Evolutionary conservation across 306 rosid genomes (phyloP).

Genomic region (Cercis canadensis): DNA sequence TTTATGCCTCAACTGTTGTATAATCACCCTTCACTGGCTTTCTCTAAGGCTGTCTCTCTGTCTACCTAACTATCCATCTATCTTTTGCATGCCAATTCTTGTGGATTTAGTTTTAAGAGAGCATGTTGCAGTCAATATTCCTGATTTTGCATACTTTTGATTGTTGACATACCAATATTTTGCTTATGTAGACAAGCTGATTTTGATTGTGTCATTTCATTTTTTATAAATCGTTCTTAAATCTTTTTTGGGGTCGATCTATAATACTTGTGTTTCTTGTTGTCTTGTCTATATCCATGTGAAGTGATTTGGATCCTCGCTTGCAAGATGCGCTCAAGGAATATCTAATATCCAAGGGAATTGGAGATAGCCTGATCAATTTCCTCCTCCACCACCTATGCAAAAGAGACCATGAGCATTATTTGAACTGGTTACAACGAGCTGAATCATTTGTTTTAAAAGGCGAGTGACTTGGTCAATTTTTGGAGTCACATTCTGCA

Average conservation of each 20-base stretch:
- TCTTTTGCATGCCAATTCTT: background rate
- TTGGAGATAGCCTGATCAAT: slow-evolving; percentile 61
- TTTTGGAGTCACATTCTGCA: slow-evolving; percentile 17
- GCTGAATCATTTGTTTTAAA: slow-evolving; percentile 52
- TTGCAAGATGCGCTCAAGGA: slow-evolving; percentile 60
- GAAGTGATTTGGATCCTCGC: slow-evolving; percentile 58
- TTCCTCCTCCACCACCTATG: slow-evolving; percentile 72
- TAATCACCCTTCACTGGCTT: background rate
- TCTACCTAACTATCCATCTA: slow-evolving; percentile 2
- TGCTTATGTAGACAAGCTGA: slow-evolving; percentile 1
- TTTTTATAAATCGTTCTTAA: background rate
- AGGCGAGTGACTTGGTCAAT: slow-evolving; percentile 37
- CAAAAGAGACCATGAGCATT: slow-evolving; percentile 72
- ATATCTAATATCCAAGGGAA: slow-evolving; percentile 67
- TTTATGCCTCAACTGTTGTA: slow-evolving; percentile 14
- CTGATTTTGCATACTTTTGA: background rate
- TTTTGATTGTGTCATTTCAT: slow-evolving; percentile 21
- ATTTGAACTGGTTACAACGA: slow-evolving; percentile 72
- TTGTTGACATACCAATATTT: no score
- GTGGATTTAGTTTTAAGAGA: background rate
- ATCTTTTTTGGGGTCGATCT: background rate
- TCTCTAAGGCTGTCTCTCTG: background rate
- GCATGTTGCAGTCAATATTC: slow-evolving; percentile 3
- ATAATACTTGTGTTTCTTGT: no score
- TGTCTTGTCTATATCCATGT: slow-evolving; percentile 24